These are phyloP conservation scores for Penicillium riverlandense DNA, from an alignment of 495 filamentous ascomycete species.

Conservation along the genomic window DNA sequence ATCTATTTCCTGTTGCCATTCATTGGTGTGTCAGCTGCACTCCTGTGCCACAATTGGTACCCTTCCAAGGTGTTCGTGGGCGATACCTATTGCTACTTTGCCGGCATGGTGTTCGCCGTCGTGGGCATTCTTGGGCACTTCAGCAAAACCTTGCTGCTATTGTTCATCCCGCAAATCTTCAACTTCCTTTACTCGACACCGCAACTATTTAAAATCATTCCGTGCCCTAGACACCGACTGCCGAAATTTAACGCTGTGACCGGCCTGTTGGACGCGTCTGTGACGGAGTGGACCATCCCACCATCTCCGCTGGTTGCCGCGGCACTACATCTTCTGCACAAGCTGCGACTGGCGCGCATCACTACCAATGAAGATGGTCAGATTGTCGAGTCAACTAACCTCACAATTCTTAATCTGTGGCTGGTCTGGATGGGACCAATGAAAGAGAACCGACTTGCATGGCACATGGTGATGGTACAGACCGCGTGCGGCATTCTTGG, in stretches of 20 bases:
- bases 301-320: conserved; percentile 54
- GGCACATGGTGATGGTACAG: conserved; percentile 72
- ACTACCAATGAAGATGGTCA: conserved; percentile 56
- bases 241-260: conserved; percentile 80
- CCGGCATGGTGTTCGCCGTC: conserved; percentile 97
- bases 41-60: conserved; percentile 92
- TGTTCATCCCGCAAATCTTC: conserved; percentile 91
- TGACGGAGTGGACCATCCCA: conserved; percentile 70
- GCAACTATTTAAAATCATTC: conserved; percentile 81
- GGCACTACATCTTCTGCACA: conserved; percentile 56
- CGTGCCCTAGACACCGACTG: conserved; percentile 86
- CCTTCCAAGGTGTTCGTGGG: conserved; percentile 93
- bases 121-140: conserved; percentile 96
- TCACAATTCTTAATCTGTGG: conserved; percentile 94
- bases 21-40: conserved; percentile 80
- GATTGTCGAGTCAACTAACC: conserved; percentile 77
- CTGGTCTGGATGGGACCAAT: conserved; percentile 91
- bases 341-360: conserved; percentile 56
- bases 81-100: conserved; percentile 99
- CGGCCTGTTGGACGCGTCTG: conserved; percentile 75
- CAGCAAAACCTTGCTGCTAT: conserved; percentile 86
- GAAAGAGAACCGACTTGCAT: conserved; percentile 75
- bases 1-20: conserved; percentile 93
- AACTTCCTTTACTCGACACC: conserved; percentile 93
- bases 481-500: conserved; percentile 65